phyloP scores from a whole-genome alignment of 441 rosid genomes.

The Erodium moschatum region DNA sequence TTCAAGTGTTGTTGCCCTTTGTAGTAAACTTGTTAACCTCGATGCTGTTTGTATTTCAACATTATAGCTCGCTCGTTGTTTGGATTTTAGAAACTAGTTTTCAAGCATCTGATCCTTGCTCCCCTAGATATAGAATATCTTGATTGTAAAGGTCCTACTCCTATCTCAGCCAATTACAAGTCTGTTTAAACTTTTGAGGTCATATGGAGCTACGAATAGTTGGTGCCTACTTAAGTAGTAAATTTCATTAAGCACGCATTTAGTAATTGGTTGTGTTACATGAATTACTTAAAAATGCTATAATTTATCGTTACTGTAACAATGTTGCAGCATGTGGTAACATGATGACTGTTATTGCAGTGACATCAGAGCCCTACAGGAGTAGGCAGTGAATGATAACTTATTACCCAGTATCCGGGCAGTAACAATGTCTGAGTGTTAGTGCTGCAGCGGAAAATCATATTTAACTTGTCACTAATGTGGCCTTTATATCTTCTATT shows the following conservation, averaged over 20 bases:
- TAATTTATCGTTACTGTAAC: not conserved
- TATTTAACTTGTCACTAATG: slow-evolving; percentile 36
- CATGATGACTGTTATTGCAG: not conserved
- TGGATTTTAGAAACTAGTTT: not conserved
- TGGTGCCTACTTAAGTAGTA: not conserved
- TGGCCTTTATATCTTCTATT: slow-evolving; percentile 63
- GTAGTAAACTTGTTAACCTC: not conserved
- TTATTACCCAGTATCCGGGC: slow-evolving; percentile 8
- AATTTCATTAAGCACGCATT: not conserved
- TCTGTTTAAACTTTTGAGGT: not conserved
- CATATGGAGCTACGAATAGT: not conserved
- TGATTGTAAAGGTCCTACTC: not conserved
- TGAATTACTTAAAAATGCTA: not conserved
- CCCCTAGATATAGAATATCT: not conserved
- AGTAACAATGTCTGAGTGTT: slow-evolving; percentile 19
- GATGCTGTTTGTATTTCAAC: not conserved
- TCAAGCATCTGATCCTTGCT: not conserved
- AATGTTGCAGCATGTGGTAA: not conserved
- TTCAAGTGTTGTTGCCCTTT: not conserved
- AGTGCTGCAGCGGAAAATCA: slow-evolving; percentile 5
- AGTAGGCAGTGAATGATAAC: slow-evolving; percentile 12
- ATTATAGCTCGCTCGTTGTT: not conserved
- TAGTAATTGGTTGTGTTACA: not conserved
- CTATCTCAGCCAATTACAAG: not conserved
- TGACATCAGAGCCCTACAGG: slow-evolving; percentile 1